Conservation (phyloP, 345 rosid species). For the Eucalyptus sp. region DNA sequence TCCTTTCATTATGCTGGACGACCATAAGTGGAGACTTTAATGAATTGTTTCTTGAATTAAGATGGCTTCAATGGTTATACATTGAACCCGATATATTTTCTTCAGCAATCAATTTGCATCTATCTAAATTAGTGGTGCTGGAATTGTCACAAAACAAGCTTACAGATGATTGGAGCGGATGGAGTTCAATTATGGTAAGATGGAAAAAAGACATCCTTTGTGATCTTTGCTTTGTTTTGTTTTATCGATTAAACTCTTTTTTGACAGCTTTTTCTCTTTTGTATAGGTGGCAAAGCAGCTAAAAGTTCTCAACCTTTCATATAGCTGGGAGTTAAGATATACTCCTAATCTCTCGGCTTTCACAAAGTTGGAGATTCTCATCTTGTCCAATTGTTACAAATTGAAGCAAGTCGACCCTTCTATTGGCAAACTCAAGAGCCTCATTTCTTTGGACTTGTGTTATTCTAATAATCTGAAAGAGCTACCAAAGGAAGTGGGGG, state of each 20-base stretch:
- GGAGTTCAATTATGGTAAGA: not conserved
- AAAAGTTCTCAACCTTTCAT: not conserved
- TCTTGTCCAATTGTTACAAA: fast-evolving
- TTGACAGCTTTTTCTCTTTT: not conserved
- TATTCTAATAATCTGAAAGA: fast-evolving
- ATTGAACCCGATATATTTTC: not conserved
- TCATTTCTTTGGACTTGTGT: not conserved
- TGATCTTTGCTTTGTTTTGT: not conserved
- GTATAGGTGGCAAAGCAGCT: not conserved
- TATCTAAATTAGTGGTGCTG: not conserved
- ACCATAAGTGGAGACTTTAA: not conserved
- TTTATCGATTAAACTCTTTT: not conserved
- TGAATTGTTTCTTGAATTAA: not conserved
- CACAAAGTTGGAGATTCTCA: not conserved
- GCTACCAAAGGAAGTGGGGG: not conserved
- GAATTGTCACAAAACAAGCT: not conserved
- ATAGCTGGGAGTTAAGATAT: fast-evolving
- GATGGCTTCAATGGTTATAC: not conserved
- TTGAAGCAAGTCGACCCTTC: not conserved
- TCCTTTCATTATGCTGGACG: fast-evolving
- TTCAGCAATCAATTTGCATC: not conserved
- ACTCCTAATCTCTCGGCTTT: not conserved
- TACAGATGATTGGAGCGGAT: not conserved
- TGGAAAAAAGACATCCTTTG: not conserved
- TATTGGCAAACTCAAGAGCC: not conserved